Conservation (phyloP, 352 stramenopile species). For the Phytophthora nicotianae region DNA sequence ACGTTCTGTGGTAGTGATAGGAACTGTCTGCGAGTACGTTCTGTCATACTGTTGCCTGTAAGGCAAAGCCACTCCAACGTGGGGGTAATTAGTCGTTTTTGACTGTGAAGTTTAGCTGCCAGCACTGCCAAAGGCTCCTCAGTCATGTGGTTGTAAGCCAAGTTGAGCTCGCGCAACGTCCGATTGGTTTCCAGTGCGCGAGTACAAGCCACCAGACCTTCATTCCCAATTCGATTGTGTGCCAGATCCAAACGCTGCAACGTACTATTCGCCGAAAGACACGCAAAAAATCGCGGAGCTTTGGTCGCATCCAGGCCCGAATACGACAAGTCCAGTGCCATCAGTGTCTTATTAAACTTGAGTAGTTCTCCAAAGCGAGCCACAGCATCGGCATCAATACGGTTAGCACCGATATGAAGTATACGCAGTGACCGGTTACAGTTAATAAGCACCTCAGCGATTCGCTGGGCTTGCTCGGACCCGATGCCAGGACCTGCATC, state of each 20-base stretch:
- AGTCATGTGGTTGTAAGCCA: conserved; percentile 76
- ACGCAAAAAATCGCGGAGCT: conserved; percentile 69
- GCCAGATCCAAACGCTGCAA: conserved; percentile 59
- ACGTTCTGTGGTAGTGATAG: conserved; percentile 29
- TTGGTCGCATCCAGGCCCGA: conserved; percentile 61
- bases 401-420: conserved; percentile 67
- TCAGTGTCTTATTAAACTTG: conserved; percentile 53
- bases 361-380: conserved; percentile 59
- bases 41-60: conserved; percentile 64
- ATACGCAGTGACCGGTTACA: conserved; percentile 56
- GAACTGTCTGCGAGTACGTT: conserved; percentile 47
- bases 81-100: conserved; percentile 24
- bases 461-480: conserved; percentile 44
- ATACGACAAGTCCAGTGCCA: conserved; percentile 68
- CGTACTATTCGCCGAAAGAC: conserved; percentile 60
- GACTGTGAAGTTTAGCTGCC: conserved; percentile 36
- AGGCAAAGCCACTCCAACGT: conserved; percentile 63
- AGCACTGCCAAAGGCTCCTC: conserved; percentile 71
- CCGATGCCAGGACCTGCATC: conserved; percentile 52
- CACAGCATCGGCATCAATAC: conserved; percentile 61
- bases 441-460: conserved; percentile 50
- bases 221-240: conserved; percentile 75
- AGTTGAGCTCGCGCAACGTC: conserved; percentile 67
- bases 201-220: conserved; percentile 69
- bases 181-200: conserved; percentile 60